Evolutionary conservation across 371 early-diverging fungal genomes (phyloP), one percentile per base, ranked within the genome.

Genomic region (Rhizomucor pusillus): DNA sequence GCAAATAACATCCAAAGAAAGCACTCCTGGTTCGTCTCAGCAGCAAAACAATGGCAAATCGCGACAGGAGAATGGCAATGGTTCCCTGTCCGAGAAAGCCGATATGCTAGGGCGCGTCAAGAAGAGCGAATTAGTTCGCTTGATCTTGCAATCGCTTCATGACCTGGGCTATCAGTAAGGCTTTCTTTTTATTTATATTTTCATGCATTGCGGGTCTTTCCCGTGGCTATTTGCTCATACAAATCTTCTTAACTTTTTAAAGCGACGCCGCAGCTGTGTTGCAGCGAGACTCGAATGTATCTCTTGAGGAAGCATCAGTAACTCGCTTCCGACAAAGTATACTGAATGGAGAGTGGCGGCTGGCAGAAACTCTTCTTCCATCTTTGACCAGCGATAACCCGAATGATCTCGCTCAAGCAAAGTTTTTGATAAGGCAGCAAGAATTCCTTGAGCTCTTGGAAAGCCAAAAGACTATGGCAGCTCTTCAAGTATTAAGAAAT

Each of bases 361-460:
- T 65, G 14, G 89, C 88, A 14, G 90, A 89, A 50, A 33, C 45
- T 1, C 52, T 86, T 5, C 40, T 89, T 16, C 44, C 66, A 3
- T 47, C 60, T 0, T 48, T 91, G 34, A 67, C 22, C n/a, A 40
- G 36, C 6, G 41, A 35, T 5, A 60, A n/a, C 36, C 51, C 39
- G 24, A 64, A 19, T 14, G 34, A 49, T 48, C 37, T 53, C 52
- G 47, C 67, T 57, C 68, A 64, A 59, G 63, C 82, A 20, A 68
- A 72, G 50, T 91, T 90, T 57, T 67, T 91, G 46, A 79, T 93
- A 43, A 62, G 87, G 37, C 77, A 88, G 58, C 93, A 95, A 69
- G 88, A 90, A 64, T 95, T 84, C 65, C 60, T 93, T 51, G 95
- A 95, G 62, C 60, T 86, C 1, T 64, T 95, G 14, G 91, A 90